A percentile compares a stretch with the other conserved stretches of the same genome.
phyloP scores from a whole-genome alignment of 345 rosid species.

The Aethionema arabicum region DNA sequence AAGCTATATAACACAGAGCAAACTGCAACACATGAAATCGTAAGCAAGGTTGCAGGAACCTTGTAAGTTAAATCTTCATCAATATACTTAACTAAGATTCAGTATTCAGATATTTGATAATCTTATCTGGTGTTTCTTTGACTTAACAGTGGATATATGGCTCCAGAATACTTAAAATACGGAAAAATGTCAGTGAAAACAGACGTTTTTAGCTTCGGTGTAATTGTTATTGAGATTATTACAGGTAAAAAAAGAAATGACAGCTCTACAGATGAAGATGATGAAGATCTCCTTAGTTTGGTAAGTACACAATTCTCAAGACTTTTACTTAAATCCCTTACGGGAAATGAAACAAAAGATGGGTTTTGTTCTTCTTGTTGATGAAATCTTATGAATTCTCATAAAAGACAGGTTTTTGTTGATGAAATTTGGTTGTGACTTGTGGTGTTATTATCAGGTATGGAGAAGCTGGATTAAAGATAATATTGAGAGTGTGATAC shows the following conservation, averaged over 20 bases:
- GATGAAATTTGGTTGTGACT: background rate
- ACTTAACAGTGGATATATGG: conserved; percentile 31
- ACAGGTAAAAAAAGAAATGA: conserved; percentile 33
- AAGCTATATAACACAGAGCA: conserved; percentile 41
- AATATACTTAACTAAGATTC: background rate
- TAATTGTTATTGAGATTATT: conserved; percentile 36
- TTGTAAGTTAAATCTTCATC: conserved; percentile 32
- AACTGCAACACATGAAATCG: conserved; percentile 36
- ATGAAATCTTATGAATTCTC: background rate
- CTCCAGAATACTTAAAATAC: conserved; percentile 35
- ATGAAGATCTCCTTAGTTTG: conserved; percentile 33
- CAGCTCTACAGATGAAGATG: conserved; percentile 8
- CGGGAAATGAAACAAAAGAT: too few relatives aligned
- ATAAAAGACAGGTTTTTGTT: background rate
- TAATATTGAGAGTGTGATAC: conserved; percentile 31
- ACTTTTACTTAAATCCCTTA: too few relatives aligned
- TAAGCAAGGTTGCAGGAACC: conserved; percentile 50
- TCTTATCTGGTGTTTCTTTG: background rate
- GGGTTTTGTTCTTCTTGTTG: background rate
- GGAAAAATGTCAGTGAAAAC: conserved; percentile 36
- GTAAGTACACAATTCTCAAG: conserved; percentile 23
- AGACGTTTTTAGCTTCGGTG: conserved; percentile 40
- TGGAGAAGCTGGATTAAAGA: conserved; percentile 61
- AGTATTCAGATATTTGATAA: background rate
- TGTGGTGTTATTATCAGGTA: conserved; percentile 36